Evolutionary conservation across 345 rosid genomes (phyloP).

Genomic region (Eucalyptus marginata): DNA sequence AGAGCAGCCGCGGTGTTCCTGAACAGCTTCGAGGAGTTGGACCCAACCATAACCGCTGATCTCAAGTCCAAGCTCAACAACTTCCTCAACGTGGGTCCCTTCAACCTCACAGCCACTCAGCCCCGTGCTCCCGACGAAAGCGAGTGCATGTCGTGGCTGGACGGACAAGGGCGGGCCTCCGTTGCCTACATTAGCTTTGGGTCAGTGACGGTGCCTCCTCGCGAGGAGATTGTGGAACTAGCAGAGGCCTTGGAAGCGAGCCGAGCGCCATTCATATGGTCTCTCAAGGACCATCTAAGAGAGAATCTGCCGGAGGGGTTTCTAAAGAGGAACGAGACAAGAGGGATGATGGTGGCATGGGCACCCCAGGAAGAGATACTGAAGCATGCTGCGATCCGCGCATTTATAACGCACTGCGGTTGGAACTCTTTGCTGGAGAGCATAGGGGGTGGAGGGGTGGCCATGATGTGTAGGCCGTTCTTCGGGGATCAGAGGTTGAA

Average conservation of each 20-base stretch:
- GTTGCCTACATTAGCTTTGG: slow-evolving; percentile 31
- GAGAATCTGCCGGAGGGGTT: slow-evolving; percentile 18
- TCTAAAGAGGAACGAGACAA: not conserved
- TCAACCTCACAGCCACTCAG: not conserved
- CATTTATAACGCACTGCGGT: slow-evolving; percentile 20
- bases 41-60: slow-evolving; percentile 8
- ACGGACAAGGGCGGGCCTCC: slow-evolving; percentile 11
- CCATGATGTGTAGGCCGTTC: slow-evolving; percentile 24
- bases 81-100: slow-evolving; percentile 20
- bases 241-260: slow-evolving; percentile 22
- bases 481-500: slow-evolving; percentile 24
- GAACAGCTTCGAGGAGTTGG: slow-evolving; percentile 27
- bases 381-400: slow-evolving; percentile 7
- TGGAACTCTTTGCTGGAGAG: slow-evolving; percentile 28
- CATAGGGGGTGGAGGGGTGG: slow-evolving; percentile 11
- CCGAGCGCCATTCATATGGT: slow-evolving; percentile 19
- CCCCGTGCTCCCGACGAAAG: not conserved
- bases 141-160: slow-evolving; percentile 20
- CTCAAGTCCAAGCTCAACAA: slow-evolving; percentile 14
- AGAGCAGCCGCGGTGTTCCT: slow-evolving; percentile 20
- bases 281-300: slow-evolving; percentile 3
- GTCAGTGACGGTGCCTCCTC: slow-evolving; percentile 9
- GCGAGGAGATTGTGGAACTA: slow-evolving; percentile 9
- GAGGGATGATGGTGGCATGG: slow-evolving; percentile 19
- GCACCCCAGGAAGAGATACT: slow-evolving; percentile 16